These are phyloP conservation scores for Isochrysis galbana DNA, from an alignment of 78 protist genomes.

Conservation along the genomic window DNA sequence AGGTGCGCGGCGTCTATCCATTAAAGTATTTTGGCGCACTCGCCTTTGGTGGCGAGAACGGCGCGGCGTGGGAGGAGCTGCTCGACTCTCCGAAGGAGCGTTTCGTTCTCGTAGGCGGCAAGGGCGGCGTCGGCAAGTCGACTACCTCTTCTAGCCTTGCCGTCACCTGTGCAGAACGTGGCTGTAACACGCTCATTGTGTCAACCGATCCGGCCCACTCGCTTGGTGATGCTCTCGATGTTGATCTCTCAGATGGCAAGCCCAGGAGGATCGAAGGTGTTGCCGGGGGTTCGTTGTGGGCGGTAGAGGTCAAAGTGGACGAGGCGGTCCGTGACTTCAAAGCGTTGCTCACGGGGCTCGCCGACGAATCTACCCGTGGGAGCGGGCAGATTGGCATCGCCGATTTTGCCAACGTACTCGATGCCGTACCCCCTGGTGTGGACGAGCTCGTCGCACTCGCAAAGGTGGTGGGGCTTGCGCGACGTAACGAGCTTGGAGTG, in stretches of 20 bases:
- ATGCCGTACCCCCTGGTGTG: constrained; percentile 3
- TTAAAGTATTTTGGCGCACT: not conserved
- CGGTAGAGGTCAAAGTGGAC: constrained; percentile 28
- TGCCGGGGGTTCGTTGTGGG: not conserved
- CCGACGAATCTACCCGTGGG: too few species aligned
- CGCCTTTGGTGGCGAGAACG: not conserved
- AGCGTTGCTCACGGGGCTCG: not conserved
- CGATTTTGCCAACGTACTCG: constrained; percentile 35
- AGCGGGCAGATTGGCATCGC: not conserved
- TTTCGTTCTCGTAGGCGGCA: constrained; percentile 32
- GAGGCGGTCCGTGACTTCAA: not conserved
- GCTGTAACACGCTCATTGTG: constrained; percentile 28
- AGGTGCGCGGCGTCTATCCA: constrained; percentile 32
- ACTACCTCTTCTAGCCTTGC: not conserved
- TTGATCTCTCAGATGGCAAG: not conserved
- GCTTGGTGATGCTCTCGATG: constrained; percentile 47
- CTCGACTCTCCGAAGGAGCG: not conserved
- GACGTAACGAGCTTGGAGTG: not conserved
- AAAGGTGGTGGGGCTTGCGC: not conserved
- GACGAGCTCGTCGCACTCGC: constrained; percentile 24
- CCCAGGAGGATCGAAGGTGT: not conserved
- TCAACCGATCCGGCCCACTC: constrained; percentile 73
- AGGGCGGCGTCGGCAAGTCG: constrained; percentile 49
- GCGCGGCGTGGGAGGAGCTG: not conserved
- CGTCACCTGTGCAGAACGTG: not conserved